Percentiles rank a stretch among this genome's conserved stretches.
These are phyloP conservation scores for Mortierella sp. DNA, from an alignment of 371 early-diverging fungal genomes.

Conservation along the genomic window DNA sequence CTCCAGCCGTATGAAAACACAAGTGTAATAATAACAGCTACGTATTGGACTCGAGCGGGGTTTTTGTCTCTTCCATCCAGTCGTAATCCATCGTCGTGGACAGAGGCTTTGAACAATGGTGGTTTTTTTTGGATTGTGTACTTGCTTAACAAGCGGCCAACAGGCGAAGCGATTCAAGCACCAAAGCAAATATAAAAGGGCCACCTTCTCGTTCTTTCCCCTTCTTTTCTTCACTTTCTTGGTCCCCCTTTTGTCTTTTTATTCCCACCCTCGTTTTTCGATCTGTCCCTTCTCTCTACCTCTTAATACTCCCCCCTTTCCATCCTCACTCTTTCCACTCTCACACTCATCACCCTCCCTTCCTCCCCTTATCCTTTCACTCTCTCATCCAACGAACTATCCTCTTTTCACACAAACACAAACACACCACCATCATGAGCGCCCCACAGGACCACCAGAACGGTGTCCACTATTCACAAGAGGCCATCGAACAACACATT, in stretches of 20 bases:
- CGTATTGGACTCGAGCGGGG: neutral
- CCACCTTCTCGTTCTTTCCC: neutral
- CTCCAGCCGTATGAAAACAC: neutral
- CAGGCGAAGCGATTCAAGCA: neutral
- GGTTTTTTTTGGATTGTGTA: neutral
- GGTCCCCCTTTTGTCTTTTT: neutral
- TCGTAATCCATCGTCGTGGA: neutral
- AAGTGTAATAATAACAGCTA: neutral
- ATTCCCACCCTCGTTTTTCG: neutral
- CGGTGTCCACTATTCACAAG: slow-evolving; percentile 4
- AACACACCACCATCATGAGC: neutral
- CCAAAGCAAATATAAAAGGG: slow-evolving; percentile 8
- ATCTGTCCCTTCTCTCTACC: neutral
- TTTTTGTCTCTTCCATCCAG: slow-evolving; percentile 2
- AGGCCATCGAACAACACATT: slow-evolving; percentile 3
- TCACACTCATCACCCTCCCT: neutral
- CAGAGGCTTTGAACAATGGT: neutral
- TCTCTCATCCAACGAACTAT: neutral
- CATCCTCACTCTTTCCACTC: neutral
- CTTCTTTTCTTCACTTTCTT: neutral
- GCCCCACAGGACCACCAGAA: slow-evolving; percentile 8
- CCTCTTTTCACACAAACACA: neutral
- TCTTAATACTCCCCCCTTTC: neutral
- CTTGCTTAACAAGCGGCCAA: neutral
- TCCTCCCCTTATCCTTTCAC: neutral